Percentiles rank a stretch among this genome's conserved stretches.
These are phyloP conservation scores for Sordaria brevicollis DNA, from an alignment of 495 filamentous ascomycete genomes.

Conservation along the genomic window DNA sequence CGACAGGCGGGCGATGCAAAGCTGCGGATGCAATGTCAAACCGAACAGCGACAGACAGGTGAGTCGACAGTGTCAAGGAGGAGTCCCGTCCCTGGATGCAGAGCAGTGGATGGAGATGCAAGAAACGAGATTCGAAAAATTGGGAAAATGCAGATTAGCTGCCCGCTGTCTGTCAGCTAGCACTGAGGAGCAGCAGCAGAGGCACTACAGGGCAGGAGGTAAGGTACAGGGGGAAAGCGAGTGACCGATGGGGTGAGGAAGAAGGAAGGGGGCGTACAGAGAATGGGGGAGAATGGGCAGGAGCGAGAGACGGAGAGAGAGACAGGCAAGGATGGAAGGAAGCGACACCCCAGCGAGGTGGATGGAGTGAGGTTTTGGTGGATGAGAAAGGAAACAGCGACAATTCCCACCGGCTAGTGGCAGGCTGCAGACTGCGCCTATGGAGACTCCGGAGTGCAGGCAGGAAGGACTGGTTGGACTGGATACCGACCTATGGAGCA, in stretches of 20 bases:
- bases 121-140: neutral
- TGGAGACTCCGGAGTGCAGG: neutral
- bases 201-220: neutral
- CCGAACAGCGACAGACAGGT: neutral
- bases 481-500: too few species aligned
- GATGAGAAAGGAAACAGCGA: neutral
- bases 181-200: neutral
- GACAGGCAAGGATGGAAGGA: too few species aligned
- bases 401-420: neutral
- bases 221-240: neutral
- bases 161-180: neutral
- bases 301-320: neutral
- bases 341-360: neutral
- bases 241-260: neutral
- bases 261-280: neutral
- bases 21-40: neutral
- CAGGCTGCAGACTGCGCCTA: neutral
- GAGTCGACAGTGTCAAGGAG: neutral
- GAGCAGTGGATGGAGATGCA: too few species aligned
- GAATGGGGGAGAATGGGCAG: neutral
- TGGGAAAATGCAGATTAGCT: neutral
- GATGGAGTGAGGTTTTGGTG: neutral
- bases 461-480: too few species aligned
- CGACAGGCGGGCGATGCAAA: constrained; percentile 4
- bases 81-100: neutral